Conservation (phyloP, 495 filamentous ascomycete genomes). For the Delitschia confertaspora region DNA sequence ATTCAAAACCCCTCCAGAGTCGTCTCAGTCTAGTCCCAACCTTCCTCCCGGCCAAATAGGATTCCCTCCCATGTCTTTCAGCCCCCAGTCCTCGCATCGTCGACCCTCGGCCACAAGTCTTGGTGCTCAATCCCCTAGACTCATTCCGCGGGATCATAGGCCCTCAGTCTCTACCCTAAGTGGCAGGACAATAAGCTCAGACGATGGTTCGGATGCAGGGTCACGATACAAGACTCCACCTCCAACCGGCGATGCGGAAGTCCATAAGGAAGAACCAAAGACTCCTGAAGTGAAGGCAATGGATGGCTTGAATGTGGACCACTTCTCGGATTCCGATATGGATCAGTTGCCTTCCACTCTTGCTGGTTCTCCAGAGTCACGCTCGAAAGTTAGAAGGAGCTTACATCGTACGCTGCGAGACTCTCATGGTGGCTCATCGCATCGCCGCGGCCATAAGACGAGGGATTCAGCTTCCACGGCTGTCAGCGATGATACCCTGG, state of each 20-base stretch:
- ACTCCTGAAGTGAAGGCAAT: conserved; percentile 15
- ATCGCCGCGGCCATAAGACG: conserved; percentile 59
- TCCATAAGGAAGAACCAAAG: conserved; percentile 1
- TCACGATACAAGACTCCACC: conserved; percentile 23
- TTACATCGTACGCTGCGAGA: conserved; percentile 92
- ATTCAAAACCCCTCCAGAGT: conserved; percentile 31
- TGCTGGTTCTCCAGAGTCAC: conserved; percentile 26
- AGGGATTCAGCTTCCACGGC: conserved; percentile 61
- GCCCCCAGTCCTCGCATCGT: conserved; percentile 25
- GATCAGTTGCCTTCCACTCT: conserved; percentile 22
- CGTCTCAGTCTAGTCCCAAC: conserved; percentile 30
- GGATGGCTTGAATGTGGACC: conserved; percentile 37
- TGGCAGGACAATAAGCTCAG: conserved; percentile 16
- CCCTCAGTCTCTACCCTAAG: conserved; percentile 19
- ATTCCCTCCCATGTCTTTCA: conserved; percentile 41
- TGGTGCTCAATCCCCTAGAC: conserved; percentile 23
- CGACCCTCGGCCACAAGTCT: conserved; percentile 33
- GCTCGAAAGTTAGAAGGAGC: conserved; percentile 67
- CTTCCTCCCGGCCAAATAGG: conserved; percentile 46
- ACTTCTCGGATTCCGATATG: conserved; percentile 30
- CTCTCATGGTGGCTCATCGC: conserved; percentile 44
- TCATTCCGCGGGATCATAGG: conserved; percentile 17
- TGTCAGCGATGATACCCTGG: conserved; percentile 51
- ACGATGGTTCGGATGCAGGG: conserved; percentile 12
- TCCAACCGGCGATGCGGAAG: conserved; percentile 8